phyloP scores from a whole-genome alignment of 2,329 filamentous ascomycete genomes.

The Acarospora socialis region DNA sequence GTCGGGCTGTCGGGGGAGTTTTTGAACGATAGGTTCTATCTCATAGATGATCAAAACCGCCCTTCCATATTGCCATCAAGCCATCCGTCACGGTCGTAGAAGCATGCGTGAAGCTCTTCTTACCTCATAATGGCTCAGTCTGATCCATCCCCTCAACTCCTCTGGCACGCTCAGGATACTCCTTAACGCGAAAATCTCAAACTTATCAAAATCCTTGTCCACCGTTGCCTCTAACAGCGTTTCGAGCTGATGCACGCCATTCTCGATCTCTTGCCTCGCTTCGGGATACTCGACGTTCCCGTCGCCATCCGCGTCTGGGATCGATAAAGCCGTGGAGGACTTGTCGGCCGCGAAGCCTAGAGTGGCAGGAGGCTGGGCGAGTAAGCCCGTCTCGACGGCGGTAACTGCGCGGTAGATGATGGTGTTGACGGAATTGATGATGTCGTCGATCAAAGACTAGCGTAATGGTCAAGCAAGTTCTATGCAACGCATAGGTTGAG shows the following conservation, averaged over 20 bases:
- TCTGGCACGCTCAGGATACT: constrained; percentile 66
- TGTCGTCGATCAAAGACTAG: constrained; percentile 88
- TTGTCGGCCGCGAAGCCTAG: constrained; percentile 58
- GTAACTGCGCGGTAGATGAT: constrained; percentile 81
- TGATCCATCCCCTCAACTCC: constrained; percentile 62
- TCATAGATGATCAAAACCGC: too few species aligned
- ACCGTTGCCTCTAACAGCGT: constrained; percentile 68
- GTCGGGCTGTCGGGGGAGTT: constrained; percentile 35
- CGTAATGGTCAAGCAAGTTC: constrained; percentile 7
- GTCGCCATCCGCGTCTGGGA: constrained; percentile 28
- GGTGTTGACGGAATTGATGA: constrained; percentile 93
- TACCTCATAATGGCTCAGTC: constrained; percentile 73
- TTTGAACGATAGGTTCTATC: constrained; percentile 1
- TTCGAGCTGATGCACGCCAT: constrained; percentile 73
- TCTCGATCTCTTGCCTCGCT: constrained; percentile 61
- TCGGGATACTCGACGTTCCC: constrained; percentile 31
- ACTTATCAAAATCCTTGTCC: constrained; percentile 72
- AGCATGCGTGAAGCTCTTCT: constrained; percentile 9
- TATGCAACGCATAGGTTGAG: constrained; percentile 1
- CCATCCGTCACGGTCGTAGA: too few species aligned
- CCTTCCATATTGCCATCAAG: too few species aligned
- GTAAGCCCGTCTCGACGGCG: constrained; percentile 70
- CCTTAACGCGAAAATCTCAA: constrained; percentile 78
- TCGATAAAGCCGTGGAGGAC: constrained; percentile 31
- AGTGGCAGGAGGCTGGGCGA: constrained; percentile 55